These are phyloP conservation scores for Calonectria pseudoturangicola DNA, from an alignment of 2,329 filamentous ascomycete species.

Conservation along the genomic window DNA sequence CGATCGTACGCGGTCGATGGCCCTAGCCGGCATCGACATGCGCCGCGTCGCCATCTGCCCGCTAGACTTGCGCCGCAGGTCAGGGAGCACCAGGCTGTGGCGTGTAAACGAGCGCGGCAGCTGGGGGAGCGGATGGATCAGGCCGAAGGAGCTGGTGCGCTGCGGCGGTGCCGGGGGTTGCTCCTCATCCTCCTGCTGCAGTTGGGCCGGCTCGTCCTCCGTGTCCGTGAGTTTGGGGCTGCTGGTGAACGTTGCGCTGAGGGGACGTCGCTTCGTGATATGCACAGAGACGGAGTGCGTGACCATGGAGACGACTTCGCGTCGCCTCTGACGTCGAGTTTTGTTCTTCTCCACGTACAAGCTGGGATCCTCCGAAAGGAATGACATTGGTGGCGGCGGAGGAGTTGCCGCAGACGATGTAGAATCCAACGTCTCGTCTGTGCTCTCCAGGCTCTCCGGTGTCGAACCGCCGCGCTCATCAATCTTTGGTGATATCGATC, in stretches of 20 bases:
- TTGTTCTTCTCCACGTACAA: constrained; percentile 47
- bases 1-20: constrained; percentile 10
- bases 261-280: constrained; percentile 53
- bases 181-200: constrained; percentile 3
- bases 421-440: constrained; percentile 54
- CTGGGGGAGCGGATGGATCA: constrained; percentile 24
- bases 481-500: constrained; percentile 54
- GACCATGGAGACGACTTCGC: constrained; percentile 55
- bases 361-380: constrained; percentile 41
- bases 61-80: constrained; percentile 44
- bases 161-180: constrained; percentile 43
- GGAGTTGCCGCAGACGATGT: constrained; percentile 46
- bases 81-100: constrained; percentile 51
- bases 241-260: constrained; percentile 55
- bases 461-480: constrained; percentile 45
- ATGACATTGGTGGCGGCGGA: constrained; percentile 44
- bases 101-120: constrained; percentile 43
- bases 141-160: constrained; percentile 32
- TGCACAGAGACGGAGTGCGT: constrained; percentile 52
- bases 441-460: constrained; percentile 55
- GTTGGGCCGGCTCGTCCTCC: constrained; percentile 51
- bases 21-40: constrained; percentile 26
- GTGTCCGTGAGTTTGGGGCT: constrained; percentile 53
- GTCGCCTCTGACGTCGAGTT: constrained; percentile 54
- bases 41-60: not conserved